Evolutionary conservation across 2,329 filamentous ascomycete genomes (phyloP).

Genomic region (Zymoseptoria passerinii): DNA sequence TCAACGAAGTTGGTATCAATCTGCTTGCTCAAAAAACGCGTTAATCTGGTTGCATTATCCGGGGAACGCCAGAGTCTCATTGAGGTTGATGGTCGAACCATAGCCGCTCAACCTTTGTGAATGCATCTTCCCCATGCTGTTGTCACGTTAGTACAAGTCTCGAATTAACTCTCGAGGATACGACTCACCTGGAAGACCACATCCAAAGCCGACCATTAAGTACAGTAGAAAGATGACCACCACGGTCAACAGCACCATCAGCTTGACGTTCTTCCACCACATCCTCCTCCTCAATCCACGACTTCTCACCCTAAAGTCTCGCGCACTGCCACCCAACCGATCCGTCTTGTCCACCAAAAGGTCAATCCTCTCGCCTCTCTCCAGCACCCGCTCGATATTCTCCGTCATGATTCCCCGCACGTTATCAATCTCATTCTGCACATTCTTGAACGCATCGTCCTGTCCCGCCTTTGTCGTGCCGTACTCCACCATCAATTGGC

Average conservation of each 20-base stretch:
- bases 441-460: conserved; percentile 74
- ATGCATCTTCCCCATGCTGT: conserved; percentile 23
- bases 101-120: conserved; percentile 5
- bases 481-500: conserved; percentile 71
- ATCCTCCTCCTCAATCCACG: conserved; percentile 81
- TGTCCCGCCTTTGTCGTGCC: conserved; percentile 68
- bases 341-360: conserved; percentile 95
- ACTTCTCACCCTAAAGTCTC: conserved; percentile 83
- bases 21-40: neutral
- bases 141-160: neutral
- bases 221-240: conserved; percentile 67
- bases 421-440: conserved; percentile 83
- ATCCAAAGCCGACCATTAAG: conserved; percentile 63
- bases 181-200: conserved; percentile 53
- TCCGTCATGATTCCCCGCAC: conserved; percentile 88
- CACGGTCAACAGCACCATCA: conserved; percentile 72
- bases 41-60: neutral
- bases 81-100: neutral
- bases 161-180: neutral
- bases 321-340: conserved; percentile 73
- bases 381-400: conserved; percentile 83
- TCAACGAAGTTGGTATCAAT: neutral
- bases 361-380: conserved; percentile 87
- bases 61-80: neutral
- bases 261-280: conserved; percentile 99